phyloP scores from a whole-genome alignment of 2,329 filamentous ascomycete species.

The Metarhizium rileyi region DNA sequence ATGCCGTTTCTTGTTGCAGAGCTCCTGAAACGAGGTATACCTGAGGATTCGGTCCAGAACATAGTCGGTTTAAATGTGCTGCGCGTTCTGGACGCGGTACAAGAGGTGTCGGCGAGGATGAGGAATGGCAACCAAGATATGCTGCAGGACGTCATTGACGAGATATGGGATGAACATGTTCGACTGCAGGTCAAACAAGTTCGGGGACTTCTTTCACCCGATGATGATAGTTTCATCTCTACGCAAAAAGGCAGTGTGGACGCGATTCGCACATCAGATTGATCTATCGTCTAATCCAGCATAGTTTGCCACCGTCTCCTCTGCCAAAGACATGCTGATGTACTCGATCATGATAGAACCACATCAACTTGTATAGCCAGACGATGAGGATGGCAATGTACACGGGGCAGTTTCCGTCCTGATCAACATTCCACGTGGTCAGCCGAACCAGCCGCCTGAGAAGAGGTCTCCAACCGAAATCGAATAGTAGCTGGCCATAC shows the following conservation, averaged over 20 bases:
- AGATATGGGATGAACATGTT: slow-evolving; percentile 4
- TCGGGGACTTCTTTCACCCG: not conserved
- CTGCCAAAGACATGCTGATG: slow-evolving; percentile 1
- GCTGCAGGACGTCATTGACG: slow-evolving; percentile 3
- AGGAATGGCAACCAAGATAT: not conserved
- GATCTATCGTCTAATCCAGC: not conserved
- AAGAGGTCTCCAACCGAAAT: slow-evolving; percentile 4
- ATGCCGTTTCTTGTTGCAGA: slow-evolving; percentile 42
- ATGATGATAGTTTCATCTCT: not conserved
- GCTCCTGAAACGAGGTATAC: slow-evolving; percentile 5
- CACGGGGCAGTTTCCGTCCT: slow-evolving; percentile 4
- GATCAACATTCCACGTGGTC: slow-evolving; percentile 5
- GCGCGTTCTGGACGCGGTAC: not conserved
- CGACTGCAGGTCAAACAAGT: slow-evolving; percentile 1
- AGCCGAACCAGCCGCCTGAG: slow-evolving; percentile 3
- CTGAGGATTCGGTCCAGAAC: not conserved
- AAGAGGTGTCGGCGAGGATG: not conserved
- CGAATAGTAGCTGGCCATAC: slow-evolving; percentile 4
- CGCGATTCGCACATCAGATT: too few relatives aligned
- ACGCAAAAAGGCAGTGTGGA: not conserved
- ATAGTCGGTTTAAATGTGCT: not conserved
- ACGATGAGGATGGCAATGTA: slow-evolving; percentile 4
- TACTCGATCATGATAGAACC: slow-evolving; percentile 4
- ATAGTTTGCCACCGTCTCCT: slow-evolving; percentile 4
- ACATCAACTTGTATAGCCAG: slow-evolving; percentile 5